Base-by-base conservation (phyloP, 495 filamentous ascomycete genomes). In the Rhizodiscina lignyota region DNA sequence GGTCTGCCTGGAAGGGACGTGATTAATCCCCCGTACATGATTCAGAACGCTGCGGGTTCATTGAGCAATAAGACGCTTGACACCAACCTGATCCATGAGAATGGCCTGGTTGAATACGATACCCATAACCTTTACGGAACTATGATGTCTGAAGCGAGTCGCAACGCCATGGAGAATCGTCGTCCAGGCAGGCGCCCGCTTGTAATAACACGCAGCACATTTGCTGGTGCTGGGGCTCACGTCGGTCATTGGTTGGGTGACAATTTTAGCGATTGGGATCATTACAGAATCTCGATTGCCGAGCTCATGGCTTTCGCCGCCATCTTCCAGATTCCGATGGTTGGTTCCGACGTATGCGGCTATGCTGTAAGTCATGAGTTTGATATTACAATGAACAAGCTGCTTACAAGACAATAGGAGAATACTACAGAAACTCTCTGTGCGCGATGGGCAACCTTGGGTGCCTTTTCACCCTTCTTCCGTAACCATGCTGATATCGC, bases 161-260 rank as follows among this genome's bases (percentile, higher is more conserved):
- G 70, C 37, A 49, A 65, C 3, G 77, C 81, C 5, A 80, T 92
- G 81, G 55, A 70, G 6, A 53, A 61, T 21, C 70, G 81, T 23
- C 73, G 79, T 2, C 81, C 83, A 0, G 52, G 49, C 1, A 58
- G 70, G 1, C 68, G 83, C 0, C 82, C 84, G 3, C 45, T 91
- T 35, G 61, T 92, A 40, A 91, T 93, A 51, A 87, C 83, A 13
- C 77, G 84, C 16, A 77, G 70, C 39, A 92, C 82, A 2, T 93
- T 85, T 48, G 74, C 78, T 4, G 83, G 84, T 19, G 78, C 82
- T 12, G 84, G 84, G 5, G 53, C 61, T 28, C 64, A 77, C 19
- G 82, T 87, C 12, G 83, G 82, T 4, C 77, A 93, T 45, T 93
- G 84, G 84, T 71, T 87, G 1, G 84, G 84, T 5, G 84, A 93